phyloP scores from a whole-genome alignment of 169 alveolate genomes.

The Plasmodium reichenowi region DNA sequence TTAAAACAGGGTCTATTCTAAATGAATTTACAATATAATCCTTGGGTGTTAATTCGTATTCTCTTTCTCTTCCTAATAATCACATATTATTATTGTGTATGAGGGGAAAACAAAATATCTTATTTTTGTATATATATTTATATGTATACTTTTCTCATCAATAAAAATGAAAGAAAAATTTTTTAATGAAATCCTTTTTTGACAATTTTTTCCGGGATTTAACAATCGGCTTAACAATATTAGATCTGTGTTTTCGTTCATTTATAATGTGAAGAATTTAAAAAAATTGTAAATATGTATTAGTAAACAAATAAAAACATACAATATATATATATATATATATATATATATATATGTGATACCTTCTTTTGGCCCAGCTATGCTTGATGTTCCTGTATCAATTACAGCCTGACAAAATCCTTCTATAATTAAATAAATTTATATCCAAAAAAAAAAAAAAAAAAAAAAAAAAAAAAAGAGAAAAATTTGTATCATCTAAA shows the following conservation, averaged over 20 bases:
- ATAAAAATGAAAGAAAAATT: constrained; percentile 58
- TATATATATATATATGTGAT: neutral
- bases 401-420: constrained; percentile 73
- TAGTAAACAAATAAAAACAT: neutral
- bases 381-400: constrained; percentile 75
- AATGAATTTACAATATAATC: constrained; percentile 72
- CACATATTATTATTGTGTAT: neutral
- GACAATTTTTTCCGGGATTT: constrained; percentile 37
- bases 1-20: constrained; percentile 57
- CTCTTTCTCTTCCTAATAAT: constrained; percentile 38
- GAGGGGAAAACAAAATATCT: neutral
- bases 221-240: constrained; percentile 52
- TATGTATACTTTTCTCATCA: constrained; percentile 49
- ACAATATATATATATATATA: neutral
- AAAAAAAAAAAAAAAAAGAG: constrained; percentile 1
- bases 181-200: constrained; percentile 26
- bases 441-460: neutral
- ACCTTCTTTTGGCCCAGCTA: constrained; percentile 76
- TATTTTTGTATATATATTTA: neutral
- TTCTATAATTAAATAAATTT: constrained; percentile 14
- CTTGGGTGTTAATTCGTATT: constrained; percentile 64
- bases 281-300: neutral
- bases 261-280: neutral
- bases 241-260: constrained; percentile 35
- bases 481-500: neutral